A percentile compares a stretch with the other conserved stretches of the same genome.
Evolutionary conservation across 148 eudicot genomes (phyloP).

Genomic region (Selenicereus undatus): DNA sequence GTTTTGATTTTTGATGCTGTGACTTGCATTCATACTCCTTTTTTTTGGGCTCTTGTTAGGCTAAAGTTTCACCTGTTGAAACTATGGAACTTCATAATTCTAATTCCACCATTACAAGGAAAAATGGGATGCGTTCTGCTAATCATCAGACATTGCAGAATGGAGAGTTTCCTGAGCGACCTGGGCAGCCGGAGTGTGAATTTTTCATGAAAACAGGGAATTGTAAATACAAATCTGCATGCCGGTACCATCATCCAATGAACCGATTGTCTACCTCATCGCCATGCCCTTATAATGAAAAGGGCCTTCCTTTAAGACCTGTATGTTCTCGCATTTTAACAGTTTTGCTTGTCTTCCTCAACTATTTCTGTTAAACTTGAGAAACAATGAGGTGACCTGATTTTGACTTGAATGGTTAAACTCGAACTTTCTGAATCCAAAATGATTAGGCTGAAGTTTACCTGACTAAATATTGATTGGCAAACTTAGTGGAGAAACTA

Average conservation of each 20-base stretch:
- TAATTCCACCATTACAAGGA: conserved; percentile 18
- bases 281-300: conserved; percentile 25
- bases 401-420: not conserved
- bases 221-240: conserved; percentile 50
- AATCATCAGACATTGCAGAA: conserved; percentile 27
- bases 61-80: conserved; percentile 6
- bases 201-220: conserved; percentile 55
- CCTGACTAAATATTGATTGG: not conserved
- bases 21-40: not conserved
- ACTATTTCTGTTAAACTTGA: not conserved
- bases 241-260: conserved; percentile 57
- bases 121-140: conserved; percentile 18
- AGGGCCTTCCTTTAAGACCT: conserved; percentile 59
- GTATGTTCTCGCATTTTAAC: conserved; percentile 27
- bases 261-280: conserved; percentile 24
- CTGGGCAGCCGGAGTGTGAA: conserved; percentile 50
- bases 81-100: conserved; percentile 18
- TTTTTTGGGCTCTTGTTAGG: conserved; percentile 11
- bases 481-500: not conserved
- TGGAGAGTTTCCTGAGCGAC: conserved; percentile 62
- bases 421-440: not conserved
- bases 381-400: not conserved
- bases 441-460: not conserved
- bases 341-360: not conserved
- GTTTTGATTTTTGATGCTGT: not conserved